A percentile compares a stretch with the other conserved stretches of the same genome.
Conservation (phyloP, 2,329 filamentous ascomycete genomes). For the Alternaria tenuissima region DNA sequence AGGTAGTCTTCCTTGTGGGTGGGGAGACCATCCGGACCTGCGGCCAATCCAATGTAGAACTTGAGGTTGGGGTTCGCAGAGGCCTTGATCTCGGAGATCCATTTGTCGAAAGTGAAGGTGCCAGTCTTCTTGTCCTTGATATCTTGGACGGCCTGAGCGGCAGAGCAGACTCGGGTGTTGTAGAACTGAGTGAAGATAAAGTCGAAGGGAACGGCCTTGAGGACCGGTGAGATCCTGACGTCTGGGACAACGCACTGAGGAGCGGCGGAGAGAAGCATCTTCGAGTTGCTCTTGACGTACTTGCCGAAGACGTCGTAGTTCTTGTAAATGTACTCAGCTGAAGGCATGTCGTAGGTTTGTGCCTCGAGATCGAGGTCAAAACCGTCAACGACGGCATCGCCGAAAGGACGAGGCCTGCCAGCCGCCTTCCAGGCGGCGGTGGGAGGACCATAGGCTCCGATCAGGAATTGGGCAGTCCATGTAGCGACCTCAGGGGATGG, state of each 20-base stretch:
- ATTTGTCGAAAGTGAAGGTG: conserved; percentile 59
- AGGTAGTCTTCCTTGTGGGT: conserved; percentile 55
- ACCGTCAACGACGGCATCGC: conserved; percentile 57
- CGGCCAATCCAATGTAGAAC: conserved; percentile 62
- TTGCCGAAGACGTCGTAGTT: conserved; percentile 60
- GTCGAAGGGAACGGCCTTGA: conserved; percentile 58
- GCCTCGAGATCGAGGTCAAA: conserved; percentile 62
- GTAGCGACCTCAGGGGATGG: conserved; percentile 50
- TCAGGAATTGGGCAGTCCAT: conserved; percentile 61
- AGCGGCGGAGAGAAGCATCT: conserved; percentile 61
- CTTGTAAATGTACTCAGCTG: conserved; percentile 37
- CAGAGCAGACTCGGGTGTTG: conserved; percentile 62
- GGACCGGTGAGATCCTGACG: conserved; percentile 54
- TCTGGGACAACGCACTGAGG: conserved; percentile 64
- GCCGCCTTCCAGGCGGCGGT: conserved; percentile 38
- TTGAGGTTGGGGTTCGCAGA: conserved; percentile 56
- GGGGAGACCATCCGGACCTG: conserved; percentile 33
- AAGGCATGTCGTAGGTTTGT: conserved; percentile 27
- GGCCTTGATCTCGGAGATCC: conserved; percentile 49
- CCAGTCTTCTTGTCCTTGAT: conserved; percentile 33
- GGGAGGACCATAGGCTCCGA: conserved; percentile 60
- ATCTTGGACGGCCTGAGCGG: conserved; percentile 50
- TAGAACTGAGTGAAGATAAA: conserved; percentile 66
- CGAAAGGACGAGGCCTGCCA: conserved; percentile 57
- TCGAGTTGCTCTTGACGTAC: conserved; percentile 52